A percentile compares a stretch with the other conserved stretches of the same genome.
Evolutionary conservation across 352 stramenopile genomes (phyloP).

Genomic region (Peronospora destructor): DNA sequence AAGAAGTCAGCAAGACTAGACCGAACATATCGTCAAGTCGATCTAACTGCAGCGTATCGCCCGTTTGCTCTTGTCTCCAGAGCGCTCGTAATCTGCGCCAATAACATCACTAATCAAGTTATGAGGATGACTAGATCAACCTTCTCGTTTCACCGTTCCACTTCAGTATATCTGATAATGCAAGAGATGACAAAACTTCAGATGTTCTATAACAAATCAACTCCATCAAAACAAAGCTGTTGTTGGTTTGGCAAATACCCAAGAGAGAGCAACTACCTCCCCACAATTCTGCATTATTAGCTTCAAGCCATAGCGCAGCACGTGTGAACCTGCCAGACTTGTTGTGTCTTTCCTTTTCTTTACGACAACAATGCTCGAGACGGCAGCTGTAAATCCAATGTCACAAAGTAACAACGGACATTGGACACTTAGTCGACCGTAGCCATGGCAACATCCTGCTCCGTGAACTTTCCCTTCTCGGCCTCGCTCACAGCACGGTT

Average conservation of each 20-base stretch:
- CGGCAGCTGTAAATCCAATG: constrained; percentile 8
- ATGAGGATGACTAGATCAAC: constrained; percentile 75
- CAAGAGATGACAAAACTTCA: constrained; percentile 58
- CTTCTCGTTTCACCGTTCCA: constrained; percentile 55
- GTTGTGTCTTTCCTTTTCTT: constrained; percentile 37
- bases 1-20: too few species aligned
- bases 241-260: constrained; percentile 20
- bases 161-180: constrained; percentile 63
- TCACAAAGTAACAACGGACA: constrained; percentile 1
- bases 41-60: too few species aligned
- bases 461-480: constrained; percentile 88
- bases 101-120: background rate
- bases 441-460: constrained; percentile 82
- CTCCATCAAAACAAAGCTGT: background rate
- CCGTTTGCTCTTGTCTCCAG: constrained; percentile 8
- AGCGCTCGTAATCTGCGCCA: background rate
- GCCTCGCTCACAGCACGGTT: constrained; percentile 79
- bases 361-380: constrained; percentile 36
- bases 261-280: constrained; percentile 10
- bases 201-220: constrained; percentile 3
- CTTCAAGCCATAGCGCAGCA: constrained; percentile 2
- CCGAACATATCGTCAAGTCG: too few species aligned
- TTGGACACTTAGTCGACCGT: constrained; percentile 79
- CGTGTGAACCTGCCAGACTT: constrained; percentile 15
- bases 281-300: constrained; percentile 23